Evolutionary conservation across 768 basidiomycete species (phyloP).

Genomic region (Tephrocybe sp.): DNA sequence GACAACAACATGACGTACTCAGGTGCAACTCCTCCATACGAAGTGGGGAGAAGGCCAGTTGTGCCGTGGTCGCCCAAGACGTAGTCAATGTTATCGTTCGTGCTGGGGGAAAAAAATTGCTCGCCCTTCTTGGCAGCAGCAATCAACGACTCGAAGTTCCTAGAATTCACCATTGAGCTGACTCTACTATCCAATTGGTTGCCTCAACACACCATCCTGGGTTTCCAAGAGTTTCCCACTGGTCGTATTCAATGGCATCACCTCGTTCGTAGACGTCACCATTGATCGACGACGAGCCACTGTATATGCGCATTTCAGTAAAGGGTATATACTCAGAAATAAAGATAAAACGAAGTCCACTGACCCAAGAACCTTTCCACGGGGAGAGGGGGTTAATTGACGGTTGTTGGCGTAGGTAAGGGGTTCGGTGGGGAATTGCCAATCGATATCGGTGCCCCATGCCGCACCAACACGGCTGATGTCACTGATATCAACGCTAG

Average conservation of each 20-base stretch:
- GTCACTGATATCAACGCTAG: slow-evolving; percentile 1
- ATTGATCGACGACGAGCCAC: slow-evolving; percentile 3
- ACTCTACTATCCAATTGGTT: not conserved
- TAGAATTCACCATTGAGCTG: not conserved
- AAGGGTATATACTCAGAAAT: not conserved
- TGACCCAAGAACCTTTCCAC: slow-evolving; percentile 6
- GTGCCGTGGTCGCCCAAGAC: not conserved
- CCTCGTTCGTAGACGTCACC: slow-evolving; percentile 1
- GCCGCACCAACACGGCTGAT: not conserved
- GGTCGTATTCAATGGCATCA: not conserved
- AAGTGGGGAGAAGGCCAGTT: not conserved
- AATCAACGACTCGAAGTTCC: not conserved
- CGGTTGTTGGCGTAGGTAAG: slow-evolving; percentile 2
- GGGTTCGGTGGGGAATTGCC: not conserved
- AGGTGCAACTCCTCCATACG: not conserved
- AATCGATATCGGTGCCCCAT: not conserved
- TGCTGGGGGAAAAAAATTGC: not conserved
- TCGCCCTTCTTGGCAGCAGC: not conserved
- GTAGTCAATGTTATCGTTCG: not conserved
- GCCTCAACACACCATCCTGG: not conserved
- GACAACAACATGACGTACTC: not conserved
- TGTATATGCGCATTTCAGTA: not conserved
- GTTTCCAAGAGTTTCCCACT: slow-evolving; percentile 1
- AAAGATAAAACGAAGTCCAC: not conserved
- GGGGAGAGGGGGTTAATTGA: not conserved